phyloP scores from a whole-genome alignment of 148 eudicot genomes.

The Pharnaceum exiguum region DNA sequence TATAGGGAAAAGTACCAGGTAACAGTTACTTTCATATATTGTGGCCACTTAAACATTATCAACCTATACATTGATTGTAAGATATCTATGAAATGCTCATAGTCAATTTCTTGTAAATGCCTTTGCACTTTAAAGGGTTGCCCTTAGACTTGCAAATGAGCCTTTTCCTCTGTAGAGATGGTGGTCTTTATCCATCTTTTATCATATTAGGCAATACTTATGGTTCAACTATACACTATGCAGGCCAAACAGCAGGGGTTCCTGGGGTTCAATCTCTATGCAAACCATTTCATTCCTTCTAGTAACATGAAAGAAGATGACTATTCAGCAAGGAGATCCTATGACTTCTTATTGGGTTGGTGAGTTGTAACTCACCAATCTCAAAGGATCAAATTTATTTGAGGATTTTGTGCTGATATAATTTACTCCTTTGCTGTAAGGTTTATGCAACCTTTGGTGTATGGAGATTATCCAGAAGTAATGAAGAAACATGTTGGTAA shows the following conservation, averaged over 20 bases:
- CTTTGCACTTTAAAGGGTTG: no score
- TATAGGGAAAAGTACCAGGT: slow-evolving; percentile 57
- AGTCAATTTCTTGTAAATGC: no score
- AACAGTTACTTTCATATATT: not conserved
- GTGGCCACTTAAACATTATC: not conserved
- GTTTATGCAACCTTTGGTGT: slow-evolving; percentile 37
- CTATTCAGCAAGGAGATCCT: slow-evolving; percentile 10
- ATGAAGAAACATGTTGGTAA: slow-evolving; percentile 34
- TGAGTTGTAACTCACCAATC: not conserved
- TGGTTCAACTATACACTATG: not conserved
- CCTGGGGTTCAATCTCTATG: slow-evolving; percentile 18
- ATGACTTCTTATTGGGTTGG: slow-evolving; percentile 26
- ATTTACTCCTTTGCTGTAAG: no score
- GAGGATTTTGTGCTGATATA: no score
- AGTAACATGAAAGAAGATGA: slow-evolving; percentile 15
- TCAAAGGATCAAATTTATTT: no score
- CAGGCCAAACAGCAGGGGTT: slow-evolving; percentile 21
- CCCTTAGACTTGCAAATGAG: not conserved
- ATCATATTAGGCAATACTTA: no score
- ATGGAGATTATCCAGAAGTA: slow-evolving; percentile 46
- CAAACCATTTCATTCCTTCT: slow-evolving; percentile 9
- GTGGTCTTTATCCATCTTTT: no score
- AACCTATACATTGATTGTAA: no score
- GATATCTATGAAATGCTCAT: no score
- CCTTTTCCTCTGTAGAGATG: no score